Percentiles rank a stretch among this genome's conserved stretches.
These are phyloP conservation scores for Tuber borchii DNA, from an alignment of 495 filamentous ascomycete genomes.

Conservation along the genomic window DNA sequence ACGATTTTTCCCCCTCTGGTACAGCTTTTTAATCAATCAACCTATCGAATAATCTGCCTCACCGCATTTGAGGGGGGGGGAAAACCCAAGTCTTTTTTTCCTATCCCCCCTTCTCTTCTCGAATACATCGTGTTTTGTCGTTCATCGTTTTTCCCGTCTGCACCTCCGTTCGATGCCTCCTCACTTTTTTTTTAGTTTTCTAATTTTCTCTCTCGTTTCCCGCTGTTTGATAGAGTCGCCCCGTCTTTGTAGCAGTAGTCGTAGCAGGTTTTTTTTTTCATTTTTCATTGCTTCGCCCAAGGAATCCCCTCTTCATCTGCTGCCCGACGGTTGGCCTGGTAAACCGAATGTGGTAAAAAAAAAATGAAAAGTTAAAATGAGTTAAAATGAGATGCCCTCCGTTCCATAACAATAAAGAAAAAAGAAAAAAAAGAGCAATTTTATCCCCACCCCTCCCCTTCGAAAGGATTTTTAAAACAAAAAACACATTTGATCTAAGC, in stretches of 20 bases:
- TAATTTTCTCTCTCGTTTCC: background rate
- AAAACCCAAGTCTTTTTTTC: background rate
- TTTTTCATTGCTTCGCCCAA: background rate
- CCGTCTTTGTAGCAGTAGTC: background rate
- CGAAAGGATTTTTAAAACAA: background rate
- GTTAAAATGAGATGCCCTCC: constrained; percentile 2
- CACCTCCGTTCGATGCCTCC: background rate
- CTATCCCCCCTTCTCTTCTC: background rate
- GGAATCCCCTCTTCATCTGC: background rate
- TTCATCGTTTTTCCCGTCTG: background rate
- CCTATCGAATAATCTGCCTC: background rate
- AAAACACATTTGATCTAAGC: background rate
- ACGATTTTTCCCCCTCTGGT: background rate
- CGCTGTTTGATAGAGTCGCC: background rate
- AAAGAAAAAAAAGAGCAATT: constrained; percentile 7
- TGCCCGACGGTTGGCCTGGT: background rate
- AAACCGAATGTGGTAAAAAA: background rate
- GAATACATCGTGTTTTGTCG: background rate
- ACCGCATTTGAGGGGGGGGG: background rate
- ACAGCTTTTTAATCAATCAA: background rate
- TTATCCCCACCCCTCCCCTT: background rate
- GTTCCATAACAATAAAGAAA: constrained; percentile 5
- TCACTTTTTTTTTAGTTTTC: background rate
- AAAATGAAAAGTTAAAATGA: constrained; percentile 5
- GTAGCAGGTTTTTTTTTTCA: background rate